Evolutionary conservation across 192 early-diverging fungal genomes (phyloP), one percentile per base, ranked within the genome.

Genomic region (Coemansia sp.): DNA sequence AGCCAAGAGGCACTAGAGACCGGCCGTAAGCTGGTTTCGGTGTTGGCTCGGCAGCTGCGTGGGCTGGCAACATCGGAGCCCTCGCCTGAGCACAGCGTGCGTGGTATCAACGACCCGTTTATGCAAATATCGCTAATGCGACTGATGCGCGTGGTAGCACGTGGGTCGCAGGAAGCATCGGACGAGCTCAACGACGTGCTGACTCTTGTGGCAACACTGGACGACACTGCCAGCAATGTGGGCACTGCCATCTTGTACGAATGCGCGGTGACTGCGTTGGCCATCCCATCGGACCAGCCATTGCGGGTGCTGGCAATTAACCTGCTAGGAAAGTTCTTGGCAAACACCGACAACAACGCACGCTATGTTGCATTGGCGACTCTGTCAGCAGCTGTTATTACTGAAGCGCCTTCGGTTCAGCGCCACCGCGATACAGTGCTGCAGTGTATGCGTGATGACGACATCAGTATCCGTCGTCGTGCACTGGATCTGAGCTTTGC

Each of bases 311-410:
- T 99, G 57, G 97, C 91, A 14, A 92, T 99, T 64, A 99, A 99
- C 59, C 94, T 98, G 77, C 84, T 99, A 10, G 97, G 97, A 55
- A 87, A 92, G 45, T 97, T 99, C 68, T 71, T 99, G 67, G 86
- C 85, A 35, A 93, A 98, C 78, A 70, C 87, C 36, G 97, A 99
- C 70, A 97, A 96, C 80, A 99, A 99, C 68, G 97, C 97, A 59
- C 83, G 93, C 84, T 96, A 96, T 63, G 95, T 98, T 10, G 97
- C 97, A n/a, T 70, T 99, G 56, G 92, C 91, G n/a, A 97, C 97
- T 7, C 81, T 99, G 35, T 91, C 93, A 47, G 89, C 90, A 30
- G 94, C 94, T 1, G 84, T 91, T 6, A 85, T 87, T 47, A 84
- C 91, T 44, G 96, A 99, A 65, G 86, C 89, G 8, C 88, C 93